Evolutionary conservation across 164 flowering plant species (phyloP).

Genomic region (Umbellularia californica): DNA sequence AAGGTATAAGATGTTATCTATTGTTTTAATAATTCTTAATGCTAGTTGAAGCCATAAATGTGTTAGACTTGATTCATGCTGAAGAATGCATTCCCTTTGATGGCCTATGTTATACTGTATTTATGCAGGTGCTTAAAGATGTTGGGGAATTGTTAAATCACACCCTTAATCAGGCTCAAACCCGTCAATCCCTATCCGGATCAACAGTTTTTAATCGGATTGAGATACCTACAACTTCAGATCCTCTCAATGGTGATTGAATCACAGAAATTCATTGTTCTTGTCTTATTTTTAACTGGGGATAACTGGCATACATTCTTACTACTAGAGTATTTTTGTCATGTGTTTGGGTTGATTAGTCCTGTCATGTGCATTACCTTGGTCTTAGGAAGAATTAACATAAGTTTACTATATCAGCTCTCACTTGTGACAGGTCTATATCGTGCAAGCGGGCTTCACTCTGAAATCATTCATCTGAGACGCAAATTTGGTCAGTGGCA

Average conservation of each 20-base stretch:
- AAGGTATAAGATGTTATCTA: background rate
- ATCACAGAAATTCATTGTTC: background rate
- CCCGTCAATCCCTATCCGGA: conserved; percentile 71
- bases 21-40: background rate
- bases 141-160: conserved; percentile 62
- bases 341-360: background rate
- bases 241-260: conserved; percentile 77
- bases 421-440: conserved; percentile 57
- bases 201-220: conserved; percentile 87
- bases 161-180: conserved; percentile 66
- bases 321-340: background rate
- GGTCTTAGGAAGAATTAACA: background rate
- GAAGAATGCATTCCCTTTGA: background rate
- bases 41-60: background rate
- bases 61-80: background rate
- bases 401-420: conserved; percentile 1
- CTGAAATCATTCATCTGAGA: conserved; percentile 82
- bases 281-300: background rate
- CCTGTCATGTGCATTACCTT: conserved; percentile 9
- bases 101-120: conserved; percentile 2
- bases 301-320: background rate
- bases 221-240: conserved; percentile 57
- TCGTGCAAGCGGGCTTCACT: conserved; percentile 78
- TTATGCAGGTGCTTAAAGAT: conserved; percentile 77
- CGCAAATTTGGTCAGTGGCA: conserved; percentile 88